A percentile compares a stretch with the other conserved stretches of the same genome.
Evolutionary conservation across 371 early-diverging fungal species (phyloP).

Genomic region (Mucor lusitanicus): DNA sequence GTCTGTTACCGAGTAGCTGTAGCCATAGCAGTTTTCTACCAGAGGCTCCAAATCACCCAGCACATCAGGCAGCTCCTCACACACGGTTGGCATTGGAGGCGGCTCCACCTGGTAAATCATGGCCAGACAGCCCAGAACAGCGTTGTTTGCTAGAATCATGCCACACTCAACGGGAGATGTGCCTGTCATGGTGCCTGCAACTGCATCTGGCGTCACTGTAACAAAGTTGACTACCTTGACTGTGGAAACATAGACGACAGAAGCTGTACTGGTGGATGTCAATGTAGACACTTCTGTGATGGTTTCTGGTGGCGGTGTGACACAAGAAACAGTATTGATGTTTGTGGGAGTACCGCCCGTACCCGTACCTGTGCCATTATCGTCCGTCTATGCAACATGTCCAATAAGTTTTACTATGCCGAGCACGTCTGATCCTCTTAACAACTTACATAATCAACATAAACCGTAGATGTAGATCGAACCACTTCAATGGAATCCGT

Average conservation of each 20-base stretch:
- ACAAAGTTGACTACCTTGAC: background rate
- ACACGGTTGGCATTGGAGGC: background rate
- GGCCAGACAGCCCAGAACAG: background rate
- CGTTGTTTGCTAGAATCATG: background rate
- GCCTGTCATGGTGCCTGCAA: background rate
- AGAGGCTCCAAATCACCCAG: background rate
- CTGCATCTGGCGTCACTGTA: background rate
- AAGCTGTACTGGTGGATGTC: background rate
- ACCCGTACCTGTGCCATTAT: too few species aligned
- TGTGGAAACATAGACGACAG: background rate
- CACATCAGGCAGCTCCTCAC: background rate
- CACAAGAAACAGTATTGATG: background rate
- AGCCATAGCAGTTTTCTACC: background rate
- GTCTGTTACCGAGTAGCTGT: background rate
- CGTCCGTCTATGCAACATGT: background rate
- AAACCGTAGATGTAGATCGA: background rate
- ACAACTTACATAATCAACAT: background rate
- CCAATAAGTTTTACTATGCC: too few species aligned
- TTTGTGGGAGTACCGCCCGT: background rate
- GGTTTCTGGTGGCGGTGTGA: background rate
- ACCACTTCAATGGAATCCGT: background rate
- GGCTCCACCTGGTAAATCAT: background rate
- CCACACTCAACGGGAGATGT: background rate
- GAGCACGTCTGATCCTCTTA: background rate
- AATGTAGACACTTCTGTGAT: background rate